Conservation (phyloP, 2,329 filamentous ascomycete genomes). For the Sclerotinia sclerotiorum region DNA sequence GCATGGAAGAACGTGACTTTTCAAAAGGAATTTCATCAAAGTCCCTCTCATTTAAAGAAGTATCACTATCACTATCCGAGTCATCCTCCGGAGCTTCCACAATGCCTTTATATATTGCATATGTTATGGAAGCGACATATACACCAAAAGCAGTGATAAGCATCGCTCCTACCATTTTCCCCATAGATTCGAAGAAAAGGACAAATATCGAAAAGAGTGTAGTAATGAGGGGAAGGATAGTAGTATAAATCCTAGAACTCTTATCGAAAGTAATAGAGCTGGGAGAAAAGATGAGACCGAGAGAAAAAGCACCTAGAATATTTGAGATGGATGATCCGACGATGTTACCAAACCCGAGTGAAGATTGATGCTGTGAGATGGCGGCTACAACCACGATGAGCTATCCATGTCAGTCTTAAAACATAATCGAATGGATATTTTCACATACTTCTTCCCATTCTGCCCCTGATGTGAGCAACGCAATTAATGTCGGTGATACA, state of each 20-base stretch:
- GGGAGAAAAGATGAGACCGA: slow-evolving; percentile 49
- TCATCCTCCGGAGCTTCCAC: slow-evolving; percentile 46
- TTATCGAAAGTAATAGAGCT: slow-evolving; percentile 45
- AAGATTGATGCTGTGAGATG: slow-evolving; percentile 47
- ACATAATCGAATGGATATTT: neutral
- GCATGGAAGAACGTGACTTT: neutral
- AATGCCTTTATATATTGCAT: slow-evolving; percentile 48
- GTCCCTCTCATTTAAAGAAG: slow-evolving; percentile 28
- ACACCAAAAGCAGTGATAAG: slow-evolving; percentile 46
- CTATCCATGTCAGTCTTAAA: slow-evolving; percentile 35
- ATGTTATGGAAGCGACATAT: slow-evolving; percentile 48
- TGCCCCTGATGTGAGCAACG: slow-evolving; percentile 52
- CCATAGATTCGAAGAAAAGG: slow-evolving; percentile 40
- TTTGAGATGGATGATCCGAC: slow-evolving; percentile 56
- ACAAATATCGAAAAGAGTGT: slow-evolving; percentile 43
- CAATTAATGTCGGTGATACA: slow-evolving; percentile 50
- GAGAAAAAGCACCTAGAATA: slow-evolving; percentile 55
- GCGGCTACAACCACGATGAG: slow-evolving; percentile 51
- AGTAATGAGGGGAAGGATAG: slow-evolving; percentile 46
- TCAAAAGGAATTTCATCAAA: neutral
- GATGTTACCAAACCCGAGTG: slow-evolving; percentile 55
- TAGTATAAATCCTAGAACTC: slow-evolving; percentile 51
- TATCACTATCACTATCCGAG: slow-evolving; percentile 42
- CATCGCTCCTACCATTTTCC: slow-evolving; percentile 42
- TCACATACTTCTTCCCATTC: slow-evolving; percentile 55